These are phyloP conservation scores for Cercospora nicotianae DNA, from an alignment of 2,329 filamentous ascomycete genomes.

Conservation along the genomic window DNA sequence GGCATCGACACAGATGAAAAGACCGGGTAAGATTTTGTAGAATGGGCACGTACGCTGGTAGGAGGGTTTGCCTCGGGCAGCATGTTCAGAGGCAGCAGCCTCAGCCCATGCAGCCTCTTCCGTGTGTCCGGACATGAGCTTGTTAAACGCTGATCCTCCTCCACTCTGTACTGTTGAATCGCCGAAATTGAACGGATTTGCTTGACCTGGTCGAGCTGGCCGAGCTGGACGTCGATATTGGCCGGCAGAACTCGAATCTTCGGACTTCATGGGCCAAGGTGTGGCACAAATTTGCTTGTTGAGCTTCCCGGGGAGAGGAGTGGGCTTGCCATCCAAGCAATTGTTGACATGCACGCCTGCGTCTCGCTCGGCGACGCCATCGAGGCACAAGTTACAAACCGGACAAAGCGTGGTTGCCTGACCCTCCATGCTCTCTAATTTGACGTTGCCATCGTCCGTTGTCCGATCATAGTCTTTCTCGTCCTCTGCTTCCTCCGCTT, in stretches of 20 bases:
- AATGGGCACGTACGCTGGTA: conserved; percentile 93
- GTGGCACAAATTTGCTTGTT: conserved; percentile 23
- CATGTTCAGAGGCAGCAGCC: conserved; percentile 75
- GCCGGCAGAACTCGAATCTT: conserved; percentile 43
- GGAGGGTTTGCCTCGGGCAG: conserved; percentile 78
- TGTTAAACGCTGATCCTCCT: conserved; percentile 76
- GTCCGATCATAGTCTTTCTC: conserved; percentile 43
- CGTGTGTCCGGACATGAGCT: conserved; percentile 87
- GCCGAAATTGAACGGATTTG: conserved; percentile 69
- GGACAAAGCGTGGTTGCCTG: conserved; percentile 57
- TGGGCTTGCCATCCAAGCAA: conserved; percentile 80
- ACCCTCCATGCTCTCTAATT: conserved; percentile 3
- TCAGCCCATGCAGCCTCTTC: conserved; percentile 88
- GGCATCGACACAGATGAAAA: conserved; percentile 91
- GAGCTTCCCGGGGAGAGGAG: conserved; percentile 51
- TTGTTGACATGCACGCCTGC: conserved; percentile 85
- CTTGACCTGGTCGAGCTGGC: conserved; percentile 74
- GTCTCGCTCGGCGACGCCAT: conserved; percentile 59
- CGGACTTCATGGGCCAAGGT: conserved; percentile 21
- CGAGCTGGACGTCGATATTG: conserved; percentile 65
- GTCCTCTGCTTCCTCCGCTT: conserved; percentile 55
- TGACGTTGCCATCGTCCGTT: conserved; percentile 22
- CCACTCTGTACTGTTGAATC: conserved; percentile 33
- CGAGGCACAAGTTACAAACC: conserved; percentile 69
- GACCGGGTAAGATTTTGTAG: conserved; percentile 95